phyloP scores from a whole-genome alignment of 352 stramenopile genomes.

The Globisporangium spiculum region DNA sequence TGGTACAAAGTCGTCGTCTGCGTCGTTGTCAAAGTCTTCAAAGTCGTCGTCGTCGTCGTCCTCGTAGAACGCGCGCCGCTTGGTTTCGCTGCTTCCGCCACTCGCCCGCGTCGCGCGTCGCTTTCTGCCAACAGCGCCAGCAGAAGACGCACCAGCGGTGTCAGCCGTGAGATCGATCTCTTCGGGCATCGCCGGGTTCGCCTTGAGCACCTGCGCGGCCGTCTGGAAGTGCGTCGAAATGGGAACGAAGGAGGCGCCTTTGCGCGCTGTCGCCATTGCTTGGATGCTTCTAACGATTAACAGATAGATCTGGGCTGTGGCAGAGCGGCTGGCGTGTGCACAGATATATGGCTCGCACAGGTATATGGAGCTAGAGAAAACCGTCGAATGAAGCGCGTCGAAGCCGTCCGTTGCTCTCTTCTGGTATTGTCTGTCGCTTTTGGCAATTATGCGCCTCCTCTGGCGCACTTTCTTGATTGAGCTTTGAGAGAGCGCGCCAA shows the following conservation, averaged over 20 bases:
- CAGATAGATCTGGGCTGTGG: not conserved
- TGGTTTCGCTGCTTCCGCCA: not conserved
- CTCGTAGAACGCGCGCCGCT: slow-evolving; percentile 45
- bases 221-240: slow-evolving; percentile 62
- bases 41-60: slow-evolving; percentile 39
- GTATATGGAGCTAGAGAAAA: not conserved
- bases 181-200: slow-evolving; percentile 16
- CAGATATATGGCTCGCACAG: not conserved
- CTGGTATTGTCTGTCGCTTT: not conserved
- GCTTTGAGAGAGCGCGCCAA: slow-evolving; percentile 3
- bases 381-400: not conserved
- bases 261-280: slow-evolving; percentile 14
- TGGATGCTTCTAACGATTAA: not conserved
- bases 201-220: slow-evolving; percentile 16
- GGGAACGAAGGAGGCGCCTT: slow-evolving; percentile 34
- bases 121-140: not conserved
- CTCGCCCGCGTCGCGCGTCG: not conserved
- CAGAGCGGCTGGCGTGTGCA: not conserved
- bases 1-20: slow-evolving; percentile 27
- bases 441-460: not conserved
- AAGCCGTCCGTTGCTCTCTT: not conserved
- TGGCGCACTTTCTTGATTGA: slow-evolving; percentile 7
- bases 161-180: slow-evolving; percentile 48
- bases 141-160: not conserved
- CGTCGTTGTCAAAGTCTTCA: slow-evolving; percentile 33